These are phyloP conservation scores for Tolypocladium endophyticum DNA, from an alignment of 2,329 filamentous ascomycete species.

Conservation along the genomic window DNA sequence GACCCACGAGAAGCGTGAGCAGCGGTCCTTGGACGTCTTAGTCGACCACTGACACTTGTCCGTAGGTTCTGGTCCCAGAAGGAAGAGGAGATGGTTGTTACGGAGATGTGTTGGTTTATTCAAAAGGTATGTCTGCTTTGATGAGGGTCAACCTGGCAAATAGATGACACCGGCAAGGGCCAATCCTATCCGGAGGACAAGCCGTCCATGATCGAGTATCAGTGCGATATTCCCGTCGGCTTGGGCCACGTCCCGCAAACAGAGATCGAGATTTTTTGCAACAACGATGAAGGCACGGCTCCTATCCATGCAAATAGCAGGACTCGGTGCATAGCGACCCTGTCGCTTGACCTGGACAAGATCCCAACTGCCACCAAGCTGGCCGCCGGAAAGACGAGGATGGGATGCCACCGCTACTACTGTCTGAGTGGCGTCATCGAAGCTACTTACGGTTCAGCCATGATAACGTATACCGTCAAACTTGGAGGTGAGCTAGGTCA, in stretches of 20 bases:
- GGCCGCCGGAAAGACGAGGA: conserved; percentile 18
- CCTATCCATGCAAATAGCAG: conserved; percentile 18
- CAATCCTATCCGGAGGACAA: conserved; percentile 25
- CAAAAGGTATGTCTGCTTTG: conserved; percentile 18
- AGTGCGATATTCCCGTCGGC: conserved; percentile 25
- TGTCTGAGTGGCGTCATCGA: conserved; percentile 25
- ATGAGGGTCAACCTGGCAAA: neutral
- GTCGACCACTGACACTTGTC: conserved; percentile 5
- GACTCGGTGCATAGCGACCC: conserved; percentile 20
- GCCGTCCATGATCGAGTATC: conserved; percentile 24
- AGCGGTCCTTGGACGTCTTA: too few relatives aligned
- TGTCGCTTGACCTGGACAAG: conserved; percentile 23
- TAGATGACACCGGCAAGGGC: conserved; percentile 13
- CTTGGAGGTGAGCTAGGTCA: conserved; percentile 20
- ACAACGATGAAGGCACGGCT: conserved; percentile 17
- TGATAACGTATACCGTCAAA: conserved; percentile 25
- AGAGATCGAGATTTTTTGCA: conserved; percentile 26
- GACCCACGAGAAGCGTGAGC: conserved; percentile 24
- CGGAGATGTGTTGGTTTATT: conserved; percentile 30
- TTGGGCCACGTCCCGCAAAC: conserved; percentile 23
- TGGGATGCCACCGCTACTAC: conserved; percentile 26
- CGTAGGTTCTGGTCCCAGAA: conserved; percentile 27
- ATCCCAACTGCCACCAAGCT: conserved; percentile 20
- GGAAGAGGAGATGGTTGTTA: conserved; percentile 22
- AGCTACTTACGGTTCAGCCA: conserved; percentile 25